Conservation (phyloP, 192 early-diverging fungal species). For the Backusella westeae region DNA sequence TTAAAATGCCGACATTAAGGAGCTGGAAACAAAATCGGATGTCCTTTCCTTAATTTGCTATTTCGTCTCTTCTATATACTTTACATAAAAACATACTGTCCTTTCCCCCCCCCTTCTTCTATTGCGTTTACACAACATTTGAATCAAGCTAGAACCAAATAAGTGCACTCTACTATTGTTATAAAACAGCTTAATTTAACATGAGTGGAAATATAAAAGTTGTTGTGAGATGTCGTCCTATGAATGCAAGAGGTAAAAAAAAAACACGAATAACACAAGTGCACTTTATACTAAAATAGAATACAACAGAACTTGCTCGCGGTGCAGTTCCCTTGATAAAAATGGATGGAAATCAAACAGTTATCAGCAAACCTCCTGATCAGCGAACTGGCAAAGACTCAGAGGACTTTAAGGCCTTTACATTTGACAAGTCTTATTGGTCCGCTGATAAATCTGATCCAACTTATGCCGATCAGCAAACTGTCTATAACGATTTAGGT, state of each 20-base stretch:
- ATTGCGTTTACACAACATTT: not conserved
- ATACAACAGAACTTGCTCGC: slow-evolving; percentile 51
- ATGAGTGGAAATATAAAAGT: slow-evolving; percentile 62
- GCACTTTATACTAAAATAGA: not conserved
- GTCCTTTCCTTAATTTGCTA: not conserved
- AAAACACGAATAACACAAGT: not conserved
- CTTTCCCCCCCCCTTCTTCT: not conserved
- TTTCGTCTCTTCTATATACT: not conserved
- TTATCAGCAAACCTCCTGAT: slow-evolving; percentile 51
- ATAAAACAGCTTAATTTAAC: not conserved
- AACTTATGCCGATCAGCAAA: slow-evolving; percentile 69
- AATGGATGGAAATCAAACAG: slow-evolving; percentile 74
- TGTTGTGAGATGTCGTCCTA: slow-evolving; percentile 76
- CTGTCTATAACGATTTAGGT: slow-evolving; percentile 76
- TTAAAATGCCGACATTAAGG: not conserved
- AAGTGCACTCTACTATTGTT: not conserved
- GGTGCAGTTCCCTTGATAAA: slow-evolving; percentile 64
- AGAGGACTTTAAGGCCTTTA: slow-evolving; percentile 63
- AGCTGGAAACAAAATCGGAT: slow-evolving; percentile 5
- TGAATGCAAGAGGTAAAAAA: slow-evolving; percentile 64
- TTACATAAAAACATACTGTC: not conserved
- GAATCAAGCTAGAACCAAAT: not conserved
- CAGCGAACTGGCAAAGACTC: slow-evolving; percentile 35
- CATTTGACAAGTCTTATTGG: slow-evolving; percentile 90
- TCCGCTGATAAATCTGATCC: slow-evolving; percentile 63